Evolutionary conservation across 306 rosid genomes (phyloP), one percentile per base, ranked within the genome.

Genomic region (Phaseolus lunatus): DNA sequence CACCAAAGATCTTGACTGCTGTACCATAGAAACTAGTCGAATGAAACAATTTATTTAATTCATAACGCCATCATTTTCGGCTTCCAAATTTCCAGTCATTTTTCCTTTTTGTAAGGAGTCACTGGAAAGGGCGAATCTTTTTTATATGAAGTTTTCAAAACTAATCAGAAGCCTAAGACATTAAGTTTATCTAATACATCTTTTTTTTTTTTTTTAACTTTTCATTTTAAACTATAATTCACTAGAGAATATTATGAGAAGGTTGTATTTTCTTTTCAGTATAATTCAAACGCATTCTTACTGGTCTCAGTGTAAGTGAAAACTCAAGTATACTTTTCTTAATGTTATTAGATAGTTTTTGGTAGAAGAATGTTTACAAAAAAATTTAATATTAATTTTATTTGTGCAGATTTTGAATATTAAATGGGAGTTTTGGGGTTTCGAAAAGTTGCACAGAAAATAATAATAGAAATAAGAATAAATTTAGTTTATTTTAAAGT

Each of bases 21-120:
- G 75, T 66, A 57, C 48, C 20, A 69, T 54, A 61, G 67, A 43
- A 61, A 59, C 41, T 43, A 39, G 72, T 72, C 5, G 24, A 14
- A 35, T 72, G 20, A 41, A 58, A 74, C 8, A 70, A 63, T 47
- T 70, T 57, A 8, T 35, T 75, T 69, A 37, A 75, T 76, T 76
- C 22, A 59, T 69, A 67, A 67, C n/a, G 72, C 45, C 20, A 66
- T 35, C 22, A 66, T 23, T 67, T 23, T 13, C 13, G 0, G n/a
- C 35, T 20, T 65, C 31, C 31, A 39, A 19, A 52, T 52, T 50
- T 50, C 58, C 4, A 7, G 48, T 7, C 4, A 14, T 67, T 43
- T 20, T 67, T 5, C 53, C 7, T 29, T 29, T 29, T 29, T 5
- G 31, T 27, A 27, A 27, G 31, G 31, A 27, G 31, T 27, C 3